phyloP scores from a whole-genome alignment of 2,329 filamentous ascomycete genomes.

The Lomentospora prolificans region DNA sequence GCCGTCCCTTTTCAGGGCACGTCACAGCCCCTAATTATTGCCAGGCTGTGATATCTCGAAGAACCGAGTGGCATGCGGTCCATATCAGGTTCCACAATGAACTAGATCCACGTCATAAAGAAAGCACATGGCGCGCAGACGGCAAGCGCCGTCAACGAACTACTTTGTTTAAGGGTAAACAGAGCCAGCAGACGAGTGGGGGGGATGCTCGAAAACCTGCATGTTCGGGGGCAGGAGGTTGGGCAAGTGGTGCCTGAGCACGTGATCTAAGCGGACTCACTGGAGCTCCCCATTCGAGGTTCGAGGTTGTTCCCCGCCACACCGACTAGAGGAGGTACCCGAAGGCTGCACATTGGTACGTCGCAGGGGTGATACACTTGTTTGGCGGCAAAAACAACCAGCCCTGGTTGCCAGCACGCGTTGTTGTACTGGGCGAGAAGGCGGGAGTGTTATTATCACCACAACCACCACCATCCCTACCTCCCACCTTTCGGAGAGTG shows the following conservation, averaged over 20 bases:
- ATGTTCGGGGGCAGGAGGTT: neutral
- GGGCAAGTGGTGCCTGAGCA: neutral
- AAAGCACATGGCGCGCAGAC: too few species aligned
- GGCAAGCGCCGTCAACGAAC: too few species aligned
- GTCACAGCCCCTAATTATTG: too few species aligned
- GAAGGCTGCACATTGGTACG: neutral
- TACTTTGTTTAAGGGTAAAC: neutral
- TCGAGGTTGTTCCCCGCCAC: neutral
- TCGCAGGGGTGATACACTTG: neutral
- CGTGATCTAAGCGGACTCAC: neutral
- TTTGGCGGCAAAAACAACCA: neutral
- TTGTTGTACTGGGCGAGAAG: neutral
- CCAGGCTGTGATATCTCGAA: too few species aligned
- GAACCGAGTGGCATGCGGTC: too few species aligned
- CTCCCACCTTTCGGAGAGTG: neutral
- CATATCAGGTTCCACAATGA: too few species aligned
- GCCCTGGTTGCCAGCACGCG: conserved; percentile 1
- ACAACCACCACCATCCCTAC: conserved; percentile 2
- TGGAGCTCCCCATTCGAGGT: neutral
- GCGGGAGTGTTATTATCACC: conserved; percentile 3
- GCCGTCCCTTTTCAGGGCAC: too few species aligned
- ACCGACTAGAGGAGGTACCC: neutral
- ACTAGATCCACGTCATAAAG: too few species aligned
- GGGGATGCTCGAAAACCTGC: neutral
- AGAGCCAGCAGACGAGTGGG: neutral